phyloP scores from a whole-genome alignment of 1,139 yeast genomes.

The Groenewaldozyma auringiensis region DNA sequence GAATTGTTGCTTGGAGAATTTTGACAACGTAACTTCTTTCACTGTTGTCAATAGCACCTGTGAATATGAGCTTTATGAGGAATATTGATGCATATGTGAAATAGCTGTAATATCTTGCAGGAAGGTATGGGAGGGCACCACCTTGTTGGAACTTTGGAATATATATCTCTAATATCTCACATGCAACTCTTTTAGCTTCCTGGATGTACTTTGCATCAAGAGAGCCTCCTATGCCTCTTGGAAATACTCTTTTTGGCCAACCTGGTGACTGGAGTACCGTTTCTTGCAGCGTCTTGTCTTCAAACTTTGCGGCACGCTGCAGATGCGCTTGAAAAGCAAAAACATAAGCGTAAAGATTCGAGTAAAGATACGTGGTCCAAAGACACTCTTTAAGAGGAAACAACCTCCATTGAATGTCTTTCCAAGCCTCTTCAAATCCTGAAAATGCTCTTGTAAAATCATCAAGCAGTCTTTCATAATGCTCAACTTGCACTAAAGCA shows the following conservation, averaged over 20 bases:
- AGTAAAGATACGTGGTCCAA: constrained; percentile 19
- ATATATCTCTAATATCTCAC: constrained; percentile 10
- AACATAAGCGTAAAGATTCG: constrained; percentile 20
- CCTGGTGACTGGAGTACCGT: too few species aligned
- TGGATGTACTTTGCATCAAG: background rate
- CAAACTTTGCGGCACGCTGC: constrained; percentile 12
- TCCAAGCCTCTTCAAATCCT: background rate
- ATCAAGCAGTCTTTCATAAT: background rate
- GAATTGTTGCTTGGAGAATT: background rate
- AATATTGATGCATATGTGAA: constrained; percentile 21
- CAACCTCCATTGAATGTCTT: background rate
- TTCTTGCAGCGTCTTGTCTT: too few species aligned
- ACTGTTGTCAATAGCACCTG: constrained; percentile 14
- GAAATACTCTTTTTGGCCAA: background rate
- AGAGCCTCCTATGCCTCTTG: background rate
- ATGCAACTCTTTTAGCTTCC: background rate
- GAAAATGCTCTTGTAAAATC: background rate
- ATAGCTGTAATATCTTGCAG: constrained; percentile 19
- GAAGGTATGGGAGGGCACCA: constrained; percentile 20
- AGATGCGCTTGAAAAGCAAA: constrained; percentile 22
- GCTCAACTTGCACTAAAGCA: background rate
- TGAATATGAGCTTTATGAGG: constrained; percentile 19
- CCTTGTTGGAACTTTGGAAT: constrained; percentile 15
- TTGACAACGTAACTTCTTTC: background rate
- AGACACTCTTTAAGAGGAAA: constrained; percentile 10